These are phyloP conservation scores for Rhodotorula taiwanensis DNA, from an alignment of 768 basidiomycete genomes.

Conservation along the genomic window DNA sequence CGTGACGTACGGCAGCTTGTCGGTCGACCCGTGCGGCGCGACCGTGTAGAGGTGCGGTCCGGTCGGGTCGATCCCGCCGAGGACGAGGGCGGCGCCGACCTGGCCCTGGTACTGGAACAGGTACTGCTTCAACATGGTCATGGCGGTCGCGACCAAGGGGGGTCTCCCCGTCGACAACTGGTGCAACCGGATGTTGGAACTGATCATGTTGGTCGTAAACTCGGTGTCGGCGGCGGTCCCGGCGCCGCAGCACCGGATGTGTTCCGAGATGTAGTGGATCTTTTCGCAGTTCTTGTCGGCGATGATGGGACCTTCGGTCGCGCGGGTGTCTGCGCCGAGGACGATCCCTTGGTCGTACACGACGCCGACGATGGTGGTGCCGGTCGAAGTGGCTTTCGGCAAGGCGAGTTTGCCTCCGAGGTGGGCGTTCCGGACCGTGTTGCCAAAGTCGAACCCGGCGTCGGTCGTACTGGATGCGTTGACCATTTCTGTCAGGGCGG, in stretches of 20 bases:
- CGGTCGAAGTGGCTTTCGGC: constrained; percentile 47
- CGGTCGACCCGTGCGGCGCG: constrained; percentile 92
- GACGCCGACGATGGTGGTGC: constrained; percentile 83
- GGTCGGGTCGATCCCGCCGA: constrained; percentile 90
- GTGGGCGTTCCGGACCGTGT: constrained; percentile 35
- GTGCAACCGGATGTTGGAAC: constrained; percentile 91
- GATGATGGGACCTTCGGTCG: constrained; percentile 87
- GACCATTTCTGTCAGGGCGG: neutral
- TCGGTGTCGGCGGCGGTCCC: constrained; percentile 99
- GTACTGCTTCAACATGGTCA: constrained; percentile 98
- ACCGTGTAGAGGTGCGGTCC: constrained; percentile 95
- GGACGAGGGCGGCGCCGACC: constrained; percentile 87
- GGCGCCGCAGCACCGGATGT: constrained; percentile 94
- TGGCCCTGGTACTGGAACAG: constrained; percentile 91
- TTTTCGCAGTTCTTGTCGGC: constrained; percentile 99
- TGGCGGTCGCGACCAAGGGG: constrained; percentile 90
- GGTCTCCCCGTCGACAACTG: constrained; percentile 81
- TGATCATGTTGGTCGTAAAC: constrained; percentile 82
- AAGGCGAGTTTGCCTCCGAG: constrained; percentile 29
- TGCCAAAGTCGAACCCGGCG: constrained; percentile 39
- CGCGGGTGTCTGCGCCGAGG: constrained; percentile 91
- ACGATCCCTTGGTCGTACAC: constrained; percentile 80
- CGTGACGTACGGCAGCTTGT: constrained; percentile 96
- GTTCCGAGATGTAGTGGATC: constrained; percentile 96
- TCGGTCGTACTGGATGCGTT: too few relatives aligned